Evolutionary conservation across 2,329 filamentous ascomycete genomes (phyloP).

Genomic region (Tympanopsis confertula): DNA sequence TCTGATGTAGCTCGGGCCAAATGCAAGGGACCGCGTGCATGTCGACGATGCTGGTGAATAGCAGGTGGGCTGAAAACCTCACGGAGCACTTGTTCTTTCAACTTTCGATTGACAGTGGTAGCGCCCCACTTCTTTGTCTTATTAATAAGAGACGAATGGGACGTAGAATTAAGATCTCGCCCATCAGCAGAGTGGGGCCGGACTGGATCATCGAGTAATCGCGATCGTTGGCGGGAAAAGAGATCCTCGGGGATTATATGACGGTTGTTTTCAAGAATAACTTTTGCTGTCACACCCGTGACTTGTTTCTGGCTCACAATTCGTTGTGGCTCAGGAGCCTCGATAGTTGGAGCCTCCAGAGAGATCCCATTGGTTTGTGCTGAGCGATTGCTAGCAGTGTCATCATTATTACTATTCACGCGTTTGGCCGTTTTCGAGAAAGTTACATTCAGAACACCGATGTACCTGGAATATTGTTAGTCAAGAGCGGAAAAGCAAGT

Average conservation of each 20-base stretch:
- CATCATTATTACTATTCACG: constrained; percentile 4
- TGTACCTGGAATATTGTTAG: constrained; percentile 32
- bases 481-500: background rate
- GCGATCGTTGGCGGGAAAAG: constrained; percentile 28
- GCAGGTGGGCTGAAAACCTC: constrained; percentile 55
- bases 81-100: constrained; percentile 55
- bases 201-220: constrained; percentile 4
- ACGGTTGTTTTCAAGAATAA: constrained; percentile 59
- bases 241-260: constrained; percentile 57
- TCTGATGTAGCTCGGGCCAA: constrained; percentile 17
- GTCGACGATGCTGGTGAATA: constrained; percentile 45
- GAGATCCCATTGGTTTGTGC: background rate
- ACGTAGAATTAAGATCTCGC: background rate
- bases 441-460: constrained; percentile 58
- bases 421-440: constrained; percentile 51
- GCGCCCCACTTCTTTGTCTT: constrained; percentile 38
- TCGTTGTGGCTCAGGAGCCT: constrained; percentile 5
- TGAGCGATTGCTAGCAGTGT: background rate
- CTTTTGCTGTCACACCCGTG: constrained; percentile 33
- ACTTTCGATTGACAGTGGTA: constrained; percentile 51
- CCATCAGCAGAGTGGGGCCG: background rate
- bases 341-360: constrained; percentile 7
- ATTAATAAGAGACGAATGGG: background rate
- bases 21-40: constrained; percentile 19
- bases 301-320: constrained; percentile 4